Evolutionary conservation across 495 filamentous ascomycete species (phyloP), one percentile per base, ranked within the genome.

Genomic region (Diplogelasinospora grovesii): DNA sequence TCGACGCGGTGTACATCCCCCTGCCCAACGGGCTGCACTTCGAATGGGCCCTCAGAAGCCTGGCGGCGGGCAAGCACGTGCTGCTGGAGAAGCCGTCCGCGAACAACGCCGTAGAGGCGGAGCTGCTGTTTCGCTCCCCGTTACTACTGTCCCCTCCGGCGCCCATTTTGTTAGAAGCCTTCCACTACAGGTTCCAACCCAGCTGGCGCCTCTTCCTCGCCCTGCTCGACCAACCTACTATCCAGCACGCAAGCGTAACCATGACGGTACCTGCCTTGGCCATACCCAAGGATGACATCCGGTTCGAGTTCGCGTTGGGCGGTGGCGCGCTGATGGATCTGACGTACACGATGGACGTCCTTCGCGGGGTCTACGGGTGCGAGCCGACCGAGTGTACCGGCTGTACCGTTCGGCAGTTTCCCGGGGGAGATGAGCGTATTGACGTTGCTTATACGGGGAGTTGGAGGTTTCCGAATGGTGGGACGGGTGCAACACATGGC

Each of bases 251-350:
- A 8, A 38, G 56, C 23, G 46, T 59, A 11, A 29, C 34, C 20
- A 41, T 60, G 9, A 56, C 42, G 43, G 28, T 64, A 0, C 65
- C 64, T 10, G 49, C 37, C 16, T 40, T 41, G 39, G 15, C 52
- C 3, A 43, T 65, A 22, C 39, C 31, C 21, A 53, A 54, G 5
- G 64, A 74, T 33, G 69, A 82, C 49, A 83, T 80, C 45, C 60
- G 75, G 3, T 81, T 67, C 58, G 44, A 65, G 15, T 81, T 73
- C 43, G 55, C 67, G 3, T 59, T 81, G 0, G 60, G 65, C 4
- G 79, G 79, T 1, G 81, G 79, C n/a, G 50, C 65, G 7, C 46
- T 76, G 34, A 75, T 83, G 75, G 77, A 80, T 45, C 57, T 77
- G 5, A 63, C 68, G 0, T 82, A 81, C 49, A 61, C 61, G 9